Evolutionary conservation across 352 stramenopile genomes (phyloP), one percentile per base, ranked within the genome.

Genomic region (Pythium graminicola): DNA sequence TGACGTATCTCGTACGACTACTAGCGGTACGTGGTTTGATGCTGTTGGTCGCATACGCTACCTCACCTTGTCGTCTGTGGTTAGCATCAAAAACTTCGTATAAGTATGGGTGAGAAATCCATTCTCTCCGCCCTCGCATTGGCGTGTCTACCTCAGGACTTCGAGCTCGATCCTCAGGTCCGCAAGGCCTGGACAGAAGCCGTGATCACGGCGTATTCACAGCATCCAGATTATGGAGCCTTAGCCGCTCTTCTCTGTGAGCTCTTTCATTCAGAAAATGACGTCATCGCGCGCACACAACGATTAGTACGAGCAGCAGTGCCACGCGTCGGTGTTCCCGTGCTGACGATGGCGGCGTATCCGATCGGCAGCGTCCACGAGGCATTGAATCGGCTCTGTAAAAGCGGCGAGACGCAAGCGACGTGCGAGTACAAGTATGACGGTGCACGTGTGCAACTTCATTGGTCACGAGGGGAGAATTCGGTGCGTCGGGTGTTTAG

Each of bases 391-490:
- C 78, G 76, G n/a, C 66, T 85, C 2, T 43, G 24, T 1, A 86
- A 84, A 43, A 69, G 64, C 23, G 41, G 48, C 6, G 46, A 46
- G 22, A 50, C 48, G 35, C 62, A 55, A 16, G 79, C 75, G 11
- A 81, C 80, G 5, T 89, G 78, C 43, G 81, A 93, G 45, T 90
- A 72, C 73, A 93, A 93, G 55, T 93, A 93, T 53, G 81, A 93
- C 59, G 81, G 81, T 19, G 81, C 79, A 2, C 77, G 81, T 16
- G 76, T 93, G 16, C 81, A 93, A 42, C 64, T 90, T 13, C 81
- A 93, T 51, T 51, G 85, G 32, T 19, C 28, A 1, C 22, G 19
- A 4, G 22, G 17, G 6, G 23, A 7, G 6, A 14, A 36, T 4
- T 14, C 24, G 3, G 46, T 70, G 13, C 29, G 67, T n/a, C 71